Conservation (phyloP, 768 basidiomycete species). For the Punctularia strigosozonata region DNA sequence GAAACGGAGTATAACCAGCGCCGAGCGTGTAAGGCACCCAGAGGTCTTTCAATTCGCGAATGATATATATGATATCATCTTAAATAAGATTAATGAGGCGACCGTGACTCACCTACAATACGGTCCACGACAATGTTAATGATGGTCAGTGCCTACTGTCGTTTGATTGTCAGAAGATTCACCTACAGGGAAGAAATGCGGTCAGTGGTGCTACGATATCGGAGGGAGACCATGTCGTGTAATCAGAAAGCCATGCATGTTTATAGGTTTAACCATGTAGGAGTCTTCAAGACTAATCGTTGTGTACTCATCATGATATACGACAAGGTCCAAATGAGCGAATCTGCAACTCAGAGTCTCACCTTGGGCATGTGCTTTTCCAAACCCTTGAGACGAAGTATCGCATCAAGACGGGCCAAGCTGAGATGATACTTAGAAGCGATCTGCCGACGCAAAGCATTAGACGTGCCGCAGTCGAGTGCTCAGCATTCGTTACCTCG, state of each 20-base stretch:
- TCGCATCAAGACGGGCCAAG: constrained; percentile 73
- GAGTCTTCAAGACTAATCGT: constrained; percentile 96
- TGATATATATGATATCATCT: constrained; percentile 31
- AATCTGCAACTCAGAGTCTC: constrained; percentile 16
- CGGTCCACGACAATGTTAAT: too few relatives aligned
- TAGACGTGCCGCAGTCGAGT: too few relatives aligned
- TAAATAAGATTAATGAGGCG: constrained; percentile 9
- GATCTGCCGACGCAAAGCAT: constrained; percentile 44
- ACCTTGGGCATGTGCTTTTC: constrained; percentile 68
- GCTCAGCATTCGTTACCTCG: too few relatives aligned
- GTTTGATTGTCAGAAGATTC: background rate
- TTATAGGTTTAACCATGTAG: constrained; percentile 49
- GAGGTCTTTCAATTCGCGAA: constrained; percentile 59
- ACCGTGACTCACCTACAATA: too few relatives aligned
- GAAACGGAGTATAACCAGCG: constrained; percentile 51
- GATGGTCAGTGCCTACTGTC: too few relatives aligned
- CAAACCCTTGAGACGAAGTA: constrained; percentile 70
- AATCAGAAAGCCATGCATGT: constrained; percentile 30
- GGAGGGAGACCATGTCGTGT: constrained; percentile 9
- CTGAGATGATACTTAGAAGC: constrained; percentile 55
- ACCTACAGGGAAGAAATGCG: constrained; percentile 12
- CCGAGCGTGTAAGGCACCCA: constrained; percentile 51
- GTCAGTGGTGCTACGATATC: constrained; percentile 13
- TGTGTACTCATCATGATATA: constrained; percentile 43
- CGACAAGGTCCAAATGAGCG: constrained; percentile 14